These are phyloP conservation scores for Diaporthe eres DNA, from an alignment of 2,329 filamentous ascomycete species.

Conservation along the genomic window DNA sequence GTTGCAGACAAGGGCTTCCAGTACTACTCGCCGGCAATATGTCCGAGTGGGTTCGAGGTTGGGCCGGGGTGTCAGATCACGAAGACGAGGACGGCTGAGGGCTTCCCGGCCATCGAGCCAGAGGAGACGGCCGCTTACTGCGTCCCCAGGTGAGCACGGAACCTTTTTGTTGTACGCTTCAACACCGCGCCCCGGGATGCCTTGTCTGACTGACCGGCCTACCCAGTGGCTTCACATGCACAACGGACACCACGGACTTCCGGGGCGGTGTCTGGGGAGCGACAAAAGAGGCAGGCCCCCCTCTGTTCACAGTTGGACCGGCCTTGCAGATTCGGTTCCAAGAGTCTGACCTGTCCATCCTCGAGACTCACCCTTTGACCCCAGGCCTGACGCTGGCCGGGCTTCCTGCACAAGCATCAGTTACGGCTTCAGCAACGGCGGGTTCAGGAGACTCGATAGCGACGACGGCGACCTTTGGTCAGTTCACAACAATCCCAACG, in stretches of 20 bases:
- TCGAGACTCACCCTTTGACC: conserved; percentile 56
- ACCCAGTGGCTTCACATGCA: conserved; percentile 54
- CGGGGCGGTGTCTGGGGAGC: conserved; percentile 56
- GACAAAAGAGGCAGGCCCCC: conserved; percentile 18
- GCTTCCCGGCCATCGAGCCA: conserved; percentile 49
- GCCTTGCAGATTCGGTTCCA: conserved; percentile 57
- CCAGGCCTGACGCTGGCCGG: conserved; percentile 48
- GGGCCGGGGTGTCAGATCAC: conserved; percentile 50
- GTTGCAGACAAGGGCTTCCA: conserved; percentile 53
- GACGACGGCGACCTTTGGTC: conserved; percentile 8
- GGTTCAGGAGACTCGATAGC: neutral
- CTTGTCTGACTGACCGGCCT: conserved; percentile 23
- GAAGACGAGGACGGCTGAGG: conserved; percentile 48
- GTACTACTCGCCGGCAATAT: conserved; percentile 58
- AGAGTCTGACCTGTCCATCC: conserved; percentile 50
- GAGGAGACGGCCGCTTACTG: conserved; percentile 52
- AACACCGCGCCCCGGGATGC: conserved; percentile 1
- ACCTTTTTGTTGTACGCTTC: conserved; percentile 7
- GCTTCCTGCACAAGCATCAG: neutral
- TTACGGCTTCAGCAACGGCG: neutral
- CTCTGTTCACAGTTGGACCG: conserved; percentile 52
- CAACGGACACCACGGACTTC: conserved; percentile 57
- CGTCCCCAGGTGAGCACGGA: conserved; percentile 45
- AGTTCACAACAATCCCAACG: neutral
- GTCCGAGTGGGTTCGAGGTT: conserved; percentile 54